These are phyloP conservation scores for Osmanthus fragrans DNA, from an alignment of 257 asterid species.

Conservation along the genomic window DNA sequence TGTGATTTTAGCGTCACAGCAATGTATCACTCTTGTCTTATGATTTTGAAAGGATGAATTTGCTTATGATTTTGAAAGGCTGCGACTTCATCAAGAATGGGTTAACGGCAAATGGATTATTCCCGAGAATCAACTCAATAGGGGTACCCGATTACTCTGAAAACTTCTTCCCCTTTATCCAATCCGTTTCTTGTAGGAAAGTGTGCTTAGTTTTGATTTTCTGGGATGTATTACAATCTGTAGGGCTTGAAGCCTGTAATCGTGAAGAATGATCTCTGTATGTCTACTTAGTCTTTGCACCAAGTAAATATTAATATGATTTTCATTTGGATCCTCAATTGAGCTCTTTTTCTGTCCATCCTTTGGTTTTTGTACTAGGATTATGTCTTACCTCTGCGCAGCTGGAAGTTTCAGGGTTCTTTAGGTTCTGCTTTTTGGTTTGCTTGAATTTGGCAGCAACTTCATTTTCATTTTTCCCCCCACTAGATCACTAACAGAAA, in stretches of 20 bases:
- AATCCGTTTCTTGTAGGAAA: neutral
- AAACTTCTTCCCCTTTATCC: neutral
- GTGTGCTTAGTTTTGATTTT: neutral
- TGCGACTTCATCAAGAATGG: conserved; percentile 41
- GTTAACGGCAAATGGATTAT: no score
- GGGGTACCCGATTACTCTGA: neutral
- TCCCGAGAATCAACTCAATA: neutral
- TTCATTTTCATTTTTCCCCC: no score
- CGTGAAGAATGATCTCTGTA: neutral
- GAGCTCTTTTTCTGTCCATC: neutral
- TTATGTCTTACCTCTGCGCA: no score
- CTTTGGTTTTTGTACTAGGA: no score
- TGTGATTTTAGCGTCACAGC: no score
- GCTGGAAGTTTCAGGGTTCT: no score
- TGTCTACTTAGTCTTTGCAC: neutral
- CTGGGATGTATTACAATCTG: neutral
- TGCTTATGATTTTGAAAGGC: conserved; percentile 11
- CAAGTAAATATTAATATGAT: no score
- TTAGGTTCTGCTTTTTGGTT: no score
- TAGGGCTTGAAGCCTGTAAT: neutral
- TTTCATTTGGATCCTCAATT: neutral
- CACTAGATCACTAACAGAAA: no score
- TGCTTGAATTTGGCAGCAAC: no score
- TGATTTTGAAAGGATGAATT: conserved; percentile 19
- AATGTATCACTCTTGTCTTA: no score